Evolutionary conservation across 2,329 filamentous ascomycete genomes (phyloP), one percentile per base, ranked within the genome.

Genomic region (Macrophomina phaseolina): DNA sequence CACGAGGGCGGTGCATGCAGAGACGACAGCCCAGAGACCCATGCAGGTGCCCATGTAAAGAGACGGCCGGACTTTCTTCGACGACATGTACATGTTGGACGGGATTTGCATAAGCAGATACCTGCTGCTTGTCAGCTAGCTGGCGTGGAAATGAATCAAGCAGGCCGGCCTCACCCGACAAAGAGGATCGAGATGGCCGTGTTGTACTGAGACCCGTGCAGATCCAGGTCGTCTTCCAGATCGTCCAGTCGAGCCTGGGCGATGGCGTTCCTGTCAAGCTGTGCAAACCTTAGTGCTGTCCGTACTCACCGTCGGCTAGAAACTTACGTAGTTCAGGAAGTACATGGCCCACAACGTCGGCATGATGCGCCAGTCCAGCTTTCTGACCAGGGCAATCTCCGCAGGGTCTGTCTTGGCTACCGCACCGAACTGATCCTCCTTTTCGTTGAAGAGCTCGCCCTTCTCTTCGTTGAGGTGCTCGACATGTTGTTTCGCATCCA

Each of bases 181-280:
- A 74, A 90, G 89, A 60, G 90, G 78, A 67, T 90, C 89, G 63
- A 90, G 81, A 1, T 78, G 72, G 16, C 90, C 79, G 65, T 91
- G 23, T 40, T 45, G 48, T 51, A 64, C 16, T 53, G 48, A 5
- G 32, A 45, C 7, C 34, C 49, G 34, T 53, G 45, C 32, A 64
- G 46, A 11, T 53, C 11, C 49, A 64, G 23, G 64, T 90, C 88
- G 0, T 81, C 77, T 65, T 89, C 85, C 8, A 91, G 79, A 14
- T 88, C 87, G 73, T 87, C 86, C 63, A 91, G 79, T 7, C 85
- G 83, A 0, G 89, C 89, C 5, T 88, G 83, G 1, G 87, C 87
- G 66, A 90, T 89, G 74, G 89, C 88, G 75, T 89, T 89, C 42
- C 87, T 81, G 70, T 89, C 87, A 3, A 51, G 53, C 53, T 58